Conservation (phyloP, 164 flowering plant genomes). For the Berberis thunbergii region DNA sequence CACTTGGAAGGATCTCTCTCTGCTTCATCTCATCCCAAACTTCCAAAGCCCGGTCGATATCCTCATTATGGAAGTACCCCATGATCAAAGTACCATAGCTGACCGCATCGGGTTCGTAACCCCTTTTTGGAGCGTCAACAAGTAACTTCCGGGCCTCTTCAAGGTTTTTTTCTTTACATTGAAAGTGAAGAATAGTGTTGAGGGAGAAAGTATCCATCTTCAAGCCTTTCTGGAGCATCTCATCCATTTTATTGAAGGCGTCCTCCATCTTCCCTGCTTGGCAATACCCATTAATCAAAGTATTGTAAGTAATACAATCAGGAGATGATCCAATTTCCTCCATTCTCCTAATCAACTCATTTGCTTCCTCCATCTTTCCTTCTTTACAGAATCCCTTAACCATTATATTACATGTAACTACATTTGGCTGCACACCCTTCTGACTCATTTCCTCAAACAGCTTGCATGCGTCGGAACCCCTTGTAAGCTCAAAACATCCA, state of each 20-base stretch:
- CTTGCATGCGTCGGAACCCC: conserved; percentile 32
- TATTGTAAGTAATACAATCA: conserved; percentile 64
- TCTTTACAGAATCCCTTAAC: conserved; percentile 62
- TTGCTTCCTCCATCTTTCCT: conserved; percentile 64
- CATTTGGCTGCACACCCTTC: conserved; percentile 51
- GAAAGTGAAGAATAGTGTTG: conserved; percentile 48
- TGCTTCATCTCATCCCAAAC: conserved; percentile 81
- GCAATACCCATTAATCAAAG: conserved; percentile 58
- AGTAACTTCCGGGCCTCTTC: conserved; percentile 53
- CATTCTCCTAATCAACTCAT: conserved; percentile 35
- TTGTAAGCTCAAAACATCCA: conserved; percentile 42
- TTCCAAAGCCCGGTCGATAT: conserved; percentile 46
- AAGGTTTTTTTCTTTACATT: conserved; percentile 51
- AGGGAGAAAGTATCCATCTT: conserved; percentile 61
- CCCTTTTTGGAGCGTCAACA: conserved; percentile 34
- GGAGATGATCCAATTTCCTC: conserved; percentile 53
- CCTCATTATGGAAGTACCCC: conserved; percentile 50
- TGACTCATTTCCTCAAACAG: conserved; percentile 51
- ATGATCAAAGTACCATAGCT: conserved; percentile 74
- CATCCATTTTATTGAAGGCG: conserved; percentile 60
- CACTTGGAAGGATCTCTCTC: conserved; percentile 49
- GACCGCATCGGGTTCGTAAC: conserved; percentile 62
- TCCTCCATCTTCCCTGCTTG: conserved; percentile 48
- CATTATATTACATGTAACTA: conserved; percentile 44
- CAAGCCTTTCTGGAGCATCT: conserved; percentile 56